Conservation (phyloP, 2,329 filamentous ascomycete species). For the Penicillium sp. region DNA sequence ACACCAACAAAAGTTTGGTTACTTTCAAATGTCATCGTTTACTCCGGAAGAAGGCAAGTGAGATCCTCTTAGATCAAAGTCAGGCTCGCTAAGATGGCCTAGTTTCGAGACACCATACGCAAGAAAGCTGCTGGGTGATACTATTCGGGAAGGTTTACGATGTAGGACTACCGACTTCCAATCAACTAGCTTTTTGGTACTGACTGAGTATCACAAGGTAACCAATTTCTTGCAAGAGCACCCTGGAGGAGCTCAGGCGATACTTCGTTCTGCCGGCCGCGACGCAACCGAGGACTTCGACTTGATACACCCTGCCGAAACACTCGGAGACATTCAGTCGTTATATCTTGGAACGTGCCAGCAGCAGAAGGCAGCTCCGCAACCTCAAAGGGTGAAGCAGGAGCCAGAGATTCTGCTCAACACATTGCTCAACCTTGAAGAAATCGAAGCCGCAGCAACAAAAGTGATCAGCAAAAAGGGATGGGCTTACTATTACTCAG, state of each 20-base stretch:
- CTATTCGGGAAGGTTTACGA: conserved; percentile 10
- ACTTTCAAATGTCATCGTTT: neutral
- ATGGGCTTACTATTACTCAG: conserved; percentile 95
- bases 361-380: conserved; percentile 44
- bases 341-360: conserved; percentile 76
- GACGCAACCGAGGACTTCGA: conserved; percentile 98
- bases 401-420: conserved; percentile 56
- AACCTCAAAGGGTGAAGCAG: conserved; percentile 30
- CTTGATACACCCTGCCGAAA: conserved; percentile 87
- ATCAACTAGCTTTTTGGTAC: neutral
- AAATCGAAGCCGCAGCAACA: conserved; percentile 80
- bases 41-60: neutral
- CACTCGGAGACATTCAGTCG: conserved; percentile 77
- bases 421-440: conserved; percentile 80
- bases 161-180: neutral
- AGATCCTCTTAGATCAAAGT: neutral
- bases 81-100: neutral
- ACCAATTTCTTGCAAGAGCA: conserved; percentile 81
- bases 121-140: conserved; percentile 10
- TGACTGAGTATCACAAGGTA: conserved; percentile 30
- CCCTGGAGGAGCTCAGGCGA: conserved; percentile 83
- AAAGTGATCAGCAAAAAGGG: conserved; percentile 79
- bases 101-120: conserved; percentile 6
- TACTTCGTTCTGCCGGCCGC: conserved; percentile 80
- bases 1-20: too few species aligned